These are phyloP conservation scores for Beauveria pseudobassiana DNA, from an alignment of 2,329 filamentous ascomycete species.

Conservation along the genomic window DNA sequence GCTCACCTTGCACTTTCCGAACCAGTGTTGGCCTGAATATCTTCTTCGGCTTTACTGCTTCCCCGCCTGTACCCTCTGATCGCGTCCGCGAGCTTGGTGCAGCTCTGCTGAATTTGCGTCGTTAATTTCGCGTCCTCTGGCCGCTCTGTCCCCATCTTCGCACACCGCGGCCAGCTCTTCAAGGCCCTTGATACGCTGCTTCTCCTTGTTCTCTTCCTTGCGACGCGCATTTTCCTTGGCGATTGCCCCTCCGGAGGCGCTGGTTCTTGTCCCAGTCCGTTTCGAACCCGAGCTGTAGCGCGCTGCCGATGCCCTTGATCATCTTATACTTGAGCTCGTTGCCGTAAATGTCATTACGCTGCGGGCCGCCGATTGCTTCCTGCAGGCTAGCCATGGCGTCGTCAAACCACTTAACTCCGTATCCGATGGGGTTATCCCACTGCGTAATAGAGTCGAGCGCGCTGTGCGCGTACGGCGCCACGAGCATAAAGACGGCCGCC, in stretches of 20 bases:
- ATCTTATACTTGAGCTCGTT: slow-evolving; percentile 1
- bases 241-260: neutral
- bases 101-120: neutral
- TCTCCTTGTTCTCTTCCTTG: neutral
- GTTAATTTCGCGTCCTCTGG: neutral
- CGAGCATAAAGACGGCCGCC: neutral
- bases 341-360: neutral
- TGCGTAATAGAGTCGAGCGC: neutral
- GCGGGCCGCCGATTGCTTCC: slow-evolving; percentile 4
- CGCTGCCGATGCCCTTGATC: neutral
- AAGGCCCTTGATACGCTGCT: neutral
- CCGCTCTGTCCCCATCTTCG: neutral
- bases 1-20: neutral
- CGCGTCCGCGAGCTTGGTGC: neutral
- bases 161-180: neutral
- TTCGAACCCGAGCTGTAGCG: neutral
- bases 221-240: neutral
- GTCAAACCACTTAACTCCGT: slow-evolving; percentile 7
- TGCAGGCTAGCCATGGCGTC: slow-evolving; percentile 1
- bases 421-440: slow-evolving; percentile 6
- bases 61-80: neutral
- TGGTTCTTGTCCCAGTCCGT: neutral
- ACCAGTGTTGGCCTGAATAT: neutral
- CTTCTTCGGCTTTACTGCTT: neutral
- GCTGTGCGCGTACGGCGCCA: neutral